Evolutionary conservation across 345 rosid species (phyloP).

Genomic region (Hibiscus tridactylites): DNA sequence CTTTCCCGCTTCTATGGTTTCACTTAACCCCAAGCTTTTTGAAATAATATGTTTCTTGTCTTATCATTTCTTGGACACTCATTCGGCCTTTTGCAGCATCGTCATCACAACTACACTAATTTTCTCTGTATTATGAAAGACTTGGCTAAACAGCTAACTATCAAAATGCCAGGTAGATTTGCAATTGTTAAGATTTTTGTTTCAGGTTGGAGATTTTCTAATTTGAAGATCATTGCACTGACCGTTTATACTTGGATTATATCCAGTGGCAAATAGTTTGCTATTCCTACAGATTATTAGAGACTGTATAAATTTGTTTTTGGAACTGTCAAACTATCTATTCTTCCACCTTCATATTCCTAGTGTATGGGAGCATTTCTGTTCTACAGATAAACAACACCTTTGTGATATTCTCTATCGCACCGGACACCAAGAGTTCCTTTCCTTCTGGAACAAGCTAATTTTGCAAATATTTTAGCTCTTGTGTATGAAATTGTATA

Average conservation of each 20-base stretch:
- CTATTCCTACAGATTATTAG: not conserved
- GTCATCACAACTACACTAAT: not conserved
- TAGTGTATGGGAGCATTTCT: not conserved
- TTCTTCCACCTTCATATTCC: not conserved
- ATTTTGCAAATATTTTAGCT: conserved; percentile 2
- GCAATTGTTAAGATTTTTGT: not conserved
- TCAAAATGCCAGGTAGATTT: not conserved
- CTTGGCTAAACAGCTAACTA: not conserved
- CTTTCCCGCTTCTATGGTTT: not conserved
- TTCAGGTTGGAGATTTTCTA: not conserved
- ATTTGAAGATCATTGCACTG: not conserved
- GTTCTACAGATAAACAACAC: not conserved
- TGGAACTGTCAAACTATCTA: not conserved
- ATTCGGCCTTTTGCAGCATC: not conserved
- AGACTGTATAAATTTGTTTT: not conserved
- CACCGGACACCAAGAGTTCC: not conserved
- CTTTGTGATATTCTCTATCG: not conserved
- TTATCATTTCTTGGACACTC: not conserved
- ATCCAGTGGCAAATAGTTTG: not conserved
- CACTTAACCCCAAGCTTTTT: not conserved
- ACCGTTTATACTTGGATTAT: not conserved
- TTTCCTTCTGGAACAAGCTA: not conserved
- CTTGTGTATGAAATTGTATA: not conserved
- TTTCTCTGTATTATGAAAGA: not conserved
- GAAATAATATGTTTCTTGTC: not conserved